Evolutionary conservation across 257 asterid genomes (phyloP).

Genomic region (Craterostigma plantagineum): DNA sequence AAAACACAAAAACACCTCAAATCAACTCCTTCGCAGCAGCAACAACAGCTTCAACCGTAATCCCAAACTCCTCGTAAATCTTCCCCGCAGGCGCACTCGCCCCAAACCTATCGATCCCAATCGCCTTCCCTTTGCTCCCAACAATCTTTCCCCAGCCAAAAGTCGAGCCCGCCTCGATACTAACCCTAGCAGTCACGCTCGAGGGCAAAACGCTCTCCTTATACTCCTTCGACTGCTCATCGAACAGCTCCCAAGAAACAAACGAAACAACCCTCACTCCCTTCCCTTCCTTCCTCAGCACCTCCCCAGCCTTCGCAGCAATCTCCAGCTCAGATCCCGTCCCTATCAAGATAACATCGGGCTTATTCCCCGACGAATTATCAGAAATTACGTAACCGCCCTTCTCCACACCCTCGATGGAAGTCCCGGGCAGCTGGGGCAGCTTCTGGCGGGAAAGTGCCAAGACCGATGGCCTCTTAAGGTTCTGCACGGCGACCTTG

Average conservation of each 20-base stretch:
- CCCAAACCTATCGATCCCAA: slow-evolving; percentile 57
- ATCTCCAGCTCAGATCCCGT: slow-evolving; percentile 78
- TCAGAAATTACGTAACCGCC: slow-evolving; percentile 60
- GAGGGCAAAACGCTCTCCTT: slow-evolving; percentile 60
- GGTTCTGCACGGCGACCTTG: slow-evolving; percentile 46
- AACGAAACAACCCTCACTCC: slow-evolving; percentile 60
- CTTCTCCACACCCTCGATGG: slow-evolving; percentile 49
- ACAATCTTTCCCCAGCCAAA: slow-evolving; percentile 60
- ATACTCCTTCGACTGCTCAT: slow-evolving; percentile 46
- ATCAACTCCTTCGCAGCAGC: slow-evolving; percentile 45
- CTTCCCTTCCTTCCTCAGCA: slow-evolving; percentile 63
- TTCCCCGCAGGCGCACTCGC: slow-evolving; percentile 78
- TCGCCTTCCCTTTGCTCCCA: slow-evolving; percentile 52
- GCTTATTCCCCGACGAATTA: slow-evolving; percentile 51
- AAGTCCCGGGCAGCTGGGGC: slow-evolving; percentile 56
- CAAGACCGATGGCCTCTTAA: slow-evolving; percentile 52
- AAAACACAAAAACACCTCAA: slow-evolving; percentile 11
- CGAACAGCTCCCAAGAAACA: slow-evolving; percentile 74
- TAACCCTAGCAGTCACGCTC: slow-evolving; percentile 56
- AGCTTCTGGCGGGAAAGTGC: slow-evolving; percentile 74
- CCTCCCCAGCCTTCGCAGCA: slow-evolving; percentile 65
- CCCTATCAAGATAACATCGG: slow-evolving; percentile 60
- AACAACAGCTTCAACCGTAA: slow-evolving; percentile 52
- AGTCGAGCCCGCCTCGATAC: slow-evolving; percentile 65
- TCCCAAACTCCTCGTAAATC: slow-evolving; percentile 58